Evolutionary conservation across 2,329 filamentous ascomycete species (phyloP), one percentile per base, ranked within the genome.

Genomic region (Botryotinia globosa): DNA sequence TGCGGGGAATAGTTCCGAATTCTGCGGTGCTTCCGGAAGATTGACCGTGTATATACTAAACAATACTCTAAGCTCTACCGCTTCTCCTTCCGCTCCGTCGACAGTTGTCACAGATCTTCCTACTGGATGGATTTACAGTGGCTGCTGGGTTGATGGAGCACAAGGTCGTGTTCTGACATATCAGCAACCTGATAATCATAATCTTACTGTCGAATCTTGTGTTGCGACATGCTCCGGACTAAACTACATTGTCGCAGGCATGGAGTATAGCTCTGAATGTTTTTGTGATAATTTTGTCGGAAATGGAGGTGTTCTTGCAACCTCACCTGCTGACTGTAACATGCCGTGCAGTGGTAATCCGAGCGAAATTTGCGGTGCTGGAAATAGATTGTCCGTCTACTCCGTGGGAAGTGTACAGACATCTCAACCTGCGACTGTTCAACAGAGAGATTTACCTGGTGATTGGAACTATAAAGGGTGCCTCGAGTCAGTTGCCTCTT

Each of bases 401-500:
- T 72, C 75, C 37, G 75, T 67, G 25, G 78, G 77, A 7, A 75
- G 61, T 42, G 45, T 77, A 14, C 75, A 73, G 7, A 71, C 67
- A 6, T 76, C 74, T 59, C 59, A 73, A 37, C 54, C 73, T 20
- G 75, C 79, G 56, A 65, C 75, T 39, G 69, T 76, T 48, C 77
- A 80, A 62, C 74, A 72, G 10, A 74, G 72, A 29, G 73, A 66
- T 32, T 73, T 80, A 37, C 79, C 79, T 12, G 78, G 77, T 22
- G 70, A 65, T n/a, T 80, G 79, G 78, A 69, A 73, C 0, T 80
- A 80, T 59, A 65, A 76, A 44, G 79, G 78, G 8, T 80, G 79
- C 90, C 73, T 85, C 84, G 67, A 89, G 87, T 84, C 83, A 88
- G 78, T 82, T 86, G 75, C 81, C 85, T 76, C 62, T n/a, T 58